Evolutionary conservation across 768 basidiomycete species (phyloP), one percentile per base, ranked within the genome.

Genomic region (Grammothele lineata): DNA sequence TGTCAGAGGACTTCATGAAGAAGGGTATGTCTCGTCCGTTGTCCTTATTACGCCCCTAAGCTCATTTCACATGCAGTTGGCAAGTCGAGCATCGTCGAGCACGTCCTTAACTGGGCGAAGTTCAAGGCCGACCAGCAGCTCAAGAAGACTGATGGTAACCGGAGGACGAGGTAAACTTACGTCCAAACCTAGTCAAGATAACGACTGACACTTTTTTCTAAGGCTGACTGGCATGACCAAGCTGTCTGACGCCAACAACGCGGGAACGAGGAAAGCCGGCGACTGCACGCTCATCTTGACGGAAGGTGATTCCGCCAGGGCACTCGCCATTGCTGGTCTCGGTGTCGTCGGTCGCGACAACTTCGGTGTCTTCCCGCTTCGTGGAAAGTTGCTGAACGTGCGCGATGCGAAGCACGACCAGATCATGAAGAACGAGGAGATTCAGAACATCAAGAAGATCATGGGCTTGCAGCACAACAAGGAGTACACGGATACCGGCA

Each of bases 281-380:
- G 75, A 85, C 37, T 98, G 96, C 59, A 98, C 96, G 1, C 79
- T 99, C 44, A 99, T 99, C 48, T 72, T 99, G 4, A 98, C 96
- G 0, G 96, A 99, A 78, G 96, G 96, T 74, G 95, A 98, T 70
- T 98, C 96, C 19, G 96, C 96, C 74, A 97, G 97, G 65, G 84
- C 93, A 5, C 76, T 99, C 32, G 96, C 96, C 9, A 85, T 98
- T 22, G 92, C 94, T 38, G 96, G 96, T 40, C 79, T 99, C 26
- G 80, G 83, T 46, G 93, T 97, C 23, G 92, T 97, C 47, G 96
- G 96, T 4, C 85, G 96, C 50, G 94, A 99, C 65, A 81, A 92
- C 62, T 99, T 92, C 52, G 96, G 96, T 35, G 96, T 99, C 32
- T 99, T 99, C 69, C 96, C 96, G 0, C 74, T 99, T 37, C 91